Conservation (phyloP, 345 rosid genomes). For the Brassica carinata region DNA sequence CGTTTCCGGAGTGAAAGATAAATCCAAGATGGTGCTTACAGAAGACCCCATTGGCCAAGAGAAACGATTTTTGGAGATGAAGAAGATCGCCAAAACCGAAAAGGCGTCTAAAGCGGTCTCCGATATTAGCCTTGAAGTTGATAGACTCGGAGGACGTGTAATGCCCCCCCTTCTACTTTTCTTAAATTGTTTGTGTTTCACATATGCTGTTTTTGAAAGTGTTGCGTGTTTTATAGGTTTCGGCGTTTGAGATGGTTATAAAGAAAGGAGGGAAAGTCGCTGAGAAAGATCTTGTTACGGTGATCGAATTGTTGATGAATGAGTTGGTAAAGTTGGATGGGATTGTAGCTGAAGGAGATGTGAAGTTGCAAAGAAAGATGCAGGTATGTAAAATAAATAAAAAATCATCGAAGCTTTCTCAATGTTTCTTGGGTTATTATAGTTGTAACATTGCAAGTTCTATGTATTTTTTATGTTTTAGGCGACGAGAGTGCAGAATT, state of each 20-base stretch:
- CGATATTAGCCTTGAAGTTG: slow-evolving; percentile 87
- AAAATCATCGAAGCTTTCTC: no score
- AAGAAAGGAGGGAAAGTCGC: slow-evolving; percentile 80
- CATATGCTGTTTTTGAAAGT: not conserved
- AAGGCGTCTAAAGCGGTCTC: slow-evolving; percentile 88
- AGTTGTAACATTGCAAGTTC: no score
- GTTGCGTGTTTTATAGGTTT: slow-evolving; percentile 57
- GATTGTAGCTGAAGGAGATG: slow-evolving; percentile 87
- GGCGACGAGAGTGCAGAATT: slow-evolving; percentile 95
- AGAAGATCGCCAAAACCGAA: slow-evolving; percentile 81
- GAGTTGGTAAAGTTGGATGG: slow-evolving; percentile 88
- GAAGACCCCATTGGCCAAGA: slow-evolving; percentile 95
- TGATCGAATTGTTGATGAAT: slow-evolving; percentile 87
- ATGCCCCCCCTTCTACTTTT: not conserved
- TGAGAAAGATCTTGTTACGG: slow-evolving; percentile 67
- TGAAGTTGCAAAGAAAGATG: slow-evolving; percentile 89
- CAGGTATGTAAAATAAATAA: slow-evolving; percentile 55
- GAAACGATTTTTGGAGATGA: slow-evolving; percentile 76
- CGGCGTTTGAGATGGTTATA: slow-evolving; percentile 70
- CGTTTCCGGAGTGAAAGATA: slow-evolving; percentile 84
- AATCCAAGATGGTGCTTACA: slow-evolving; percentile 77
- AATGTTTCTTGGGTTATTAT: no score
- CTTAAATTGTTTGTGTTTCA: not conserved
- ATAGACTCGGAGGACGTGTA: slow-evolving; percentile 87
- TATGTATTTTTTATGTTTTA: slow-evolving; percentile 20